These are phyloP conservation scores for Debaryomyces subglobosus DNA, from an alignment of 1,139 yeast genomes.

Conservation along the genomic window DNA sequence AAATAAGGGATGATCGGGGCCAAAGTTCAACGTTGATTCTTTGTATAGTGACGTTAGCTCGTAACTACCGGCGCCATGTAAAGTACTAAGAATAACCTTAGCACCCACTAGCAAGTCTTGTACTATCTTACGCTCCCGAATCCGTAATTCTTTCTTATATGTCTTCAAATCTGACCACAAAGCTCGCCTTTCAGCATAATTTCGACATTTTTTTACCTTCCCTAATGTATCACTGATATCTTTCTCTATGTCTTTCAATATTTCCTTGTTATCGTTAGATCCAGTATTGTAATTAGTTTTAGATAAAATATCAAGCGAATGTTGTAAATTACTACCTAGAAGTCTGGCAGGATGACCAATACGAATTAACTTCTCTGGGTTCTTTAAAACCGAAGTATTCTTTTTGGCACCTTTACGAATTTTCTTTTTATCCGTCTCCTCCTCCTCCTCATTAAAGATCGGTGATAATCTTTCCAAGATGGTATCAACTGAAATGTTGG, in stretches of 20 bases:
- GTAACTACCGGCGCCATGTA: constrained; percentile 85
- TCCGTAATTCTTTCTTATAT: constrained; percentile 67
- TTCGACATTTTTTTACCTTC: constrained; percentile 65
- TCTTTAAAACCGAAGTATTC: constrained; percentile 1
- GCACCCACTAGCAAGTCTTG: constrained; percentile 61
- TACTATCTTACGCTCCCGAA: constrained; percentile 67
- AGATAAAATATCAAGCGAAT: constrained; percentile 76
- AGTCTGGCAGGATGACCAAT: constrained; percentile 95
- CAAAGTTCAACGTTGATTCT: constrained; percentile 19
- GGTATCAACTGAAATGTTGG: constrained; percentile 94
- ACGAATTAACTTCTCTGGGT: constrained; percentile 65
- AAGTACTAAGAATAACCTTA: constrained; percentile 75
- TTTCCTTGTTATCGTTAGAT: constrained; percentile 57
- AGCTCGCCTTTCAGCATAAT: constrained; percentile 63
- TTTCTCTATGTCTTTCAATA: constrained; percentile 65
- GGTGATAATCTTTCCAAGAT: constrained; percentile 76
- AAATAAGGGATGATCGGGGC: constrained; percentile 48
- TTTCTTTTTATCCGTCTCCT: constrained; percentile 18
- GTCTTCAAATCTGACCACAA: constrained; percentile 71
- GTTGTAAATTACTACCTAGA: constrained; percentile 61
- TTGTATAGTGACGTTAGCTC: constrained; percentile 57
- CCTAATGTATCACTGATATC: constrained; percentile 69
- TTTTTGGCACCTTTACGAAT: constrained; percentile 14
- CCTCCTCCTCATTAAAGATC: constrained; percentile 21
- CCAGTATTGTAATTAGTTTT: constrained; percentile 39